phyloP scores from a whole-genome alignment of 2,329 filamentous ascomycete genomes.

The Aspergillus luchuensis region DNA sequence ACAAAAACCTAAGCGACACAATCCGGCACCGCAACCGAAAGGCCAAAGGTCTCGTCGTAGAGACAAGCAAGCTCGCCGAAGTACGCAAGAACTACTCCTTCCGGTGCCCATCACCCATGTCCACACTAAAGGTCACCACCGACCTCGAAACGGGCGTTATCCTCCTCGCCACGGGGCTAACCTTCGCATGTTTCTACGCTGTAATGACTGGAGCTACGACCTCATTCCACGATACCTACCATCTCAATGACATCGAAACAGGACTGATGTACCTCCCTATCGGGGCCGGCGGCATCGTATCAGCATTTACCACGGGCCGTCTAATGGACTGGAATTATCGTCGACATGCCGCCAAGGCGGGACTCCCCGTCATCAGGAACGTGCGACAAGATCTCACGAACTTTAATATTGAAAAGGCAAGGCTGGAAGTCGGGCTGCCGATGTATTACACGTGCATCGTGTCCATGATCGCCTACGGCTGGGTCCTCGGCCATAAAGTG shows the following conservation, averaged over 20 bases:
- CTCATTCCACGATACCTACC: conserved; percentile 50
- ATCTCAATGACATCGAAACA: conserved; percentile 52
- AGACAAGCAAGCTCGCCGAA: background rate
- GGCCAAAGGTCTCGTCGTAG: conserved; percentile 9
- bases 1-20: conserved; percentile 25
- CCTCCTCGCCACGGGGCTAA: conserved; percentile 41
- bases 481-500: conserved; percentile 40
- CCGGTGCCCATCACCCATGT: conserved; percentile 39
- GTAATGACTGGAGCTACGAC: conserved; percentile 51
- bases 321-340: conserved; percentile 28
- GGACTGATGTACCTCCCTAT: conserved; percentile 44
- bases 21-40: conserved; percentile 15
- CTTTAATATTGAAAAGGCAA: conserved; percentile 26
- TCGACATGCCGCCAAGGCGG: conserved; percentile 15
- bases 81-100: conserved; percentile 26
- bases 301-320: conserved; percentile 21
- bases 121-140: conserved; percentile 38
- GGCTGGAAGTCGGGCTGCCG: conserved; percentile 25
- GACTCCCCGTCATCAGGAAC: conserved; percentile 1
- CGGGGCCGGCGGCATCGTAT: conserved; percentile 25
- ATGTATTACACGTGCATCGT: conserved; percentile 20
- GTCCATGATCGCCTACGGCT: conserved; percentile 30
- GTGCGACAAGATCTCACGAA: conserved; percentile 7
- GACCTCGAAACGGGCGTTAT: conserved; percentile 41
- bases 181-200: conserved; percentile 54